Evolutionary conservation across 2,329 filamentous ascomycete genomes (phyloP).

Genomic region (Colletotrichum acutatum): DNA sequence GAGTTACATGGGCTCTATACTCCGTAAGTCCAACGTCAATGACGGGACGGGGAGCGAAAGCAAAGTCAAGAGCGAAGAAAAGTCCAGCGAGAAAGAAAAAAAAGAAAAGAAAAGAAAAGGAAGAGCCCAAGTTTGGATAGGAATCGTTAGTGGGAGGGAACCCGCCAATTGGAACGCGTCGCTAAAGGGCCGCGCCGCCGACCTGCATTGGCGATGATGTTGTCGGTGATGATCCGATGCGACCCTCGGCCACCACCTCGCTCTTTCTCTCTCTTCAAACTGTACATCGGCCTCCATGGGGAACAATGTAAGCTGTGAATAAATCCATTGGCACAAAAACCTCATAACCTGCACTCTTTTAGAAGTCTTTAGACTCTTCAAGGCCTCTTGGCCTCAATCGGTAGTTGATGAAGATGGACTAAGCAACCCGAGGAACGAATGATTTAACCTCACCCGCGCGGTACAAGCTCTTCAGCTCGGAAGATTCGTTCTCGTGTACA

Average conservation of each 20-base stretch:
- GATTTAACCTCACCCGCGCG: background rate
- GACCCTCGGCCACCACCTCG: background rate
- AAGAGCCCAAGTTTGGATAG: constrained; percentile 16
- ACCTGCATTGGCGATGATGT: constrained; percentile 31
- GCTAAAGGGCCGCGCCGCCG: constrained; percentile 20
- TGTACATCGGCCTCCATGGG: background rate
- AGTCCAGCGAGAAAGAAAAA: background rate
- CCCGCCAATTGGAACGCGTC: constrained; percentile 23
- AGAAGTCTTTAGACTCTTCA: background rate
- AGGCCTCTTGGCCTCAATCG: background rate
- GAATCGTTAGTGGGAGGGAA: constrained; percentile 14
- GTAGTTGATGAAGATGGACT: background rate
- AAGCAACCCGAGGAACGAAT: background rate
- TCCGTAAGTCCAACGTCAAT: background rate
- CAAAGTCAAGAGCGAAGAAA: background rate
- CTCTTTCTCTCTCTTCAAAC: background rate
- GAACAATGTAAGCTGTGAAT: background rate
- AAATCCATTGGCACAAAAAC: background rate
- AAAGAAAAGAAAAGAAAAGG: too few relatives aligned
- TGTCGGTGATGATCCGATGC: constrained; percentile 29
- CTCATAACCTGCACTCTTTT: background rate
- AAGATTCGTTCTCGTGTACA: background rate
- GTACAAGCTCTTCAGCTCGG: background rate
- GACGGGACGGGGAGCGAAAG: background rate
- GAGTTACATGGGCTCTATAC: background rate